Evolutionary conservation across 2,329 filamentous ascomycete species (phyloP).

Genomic region (Epichloe amarillans): DNA sequence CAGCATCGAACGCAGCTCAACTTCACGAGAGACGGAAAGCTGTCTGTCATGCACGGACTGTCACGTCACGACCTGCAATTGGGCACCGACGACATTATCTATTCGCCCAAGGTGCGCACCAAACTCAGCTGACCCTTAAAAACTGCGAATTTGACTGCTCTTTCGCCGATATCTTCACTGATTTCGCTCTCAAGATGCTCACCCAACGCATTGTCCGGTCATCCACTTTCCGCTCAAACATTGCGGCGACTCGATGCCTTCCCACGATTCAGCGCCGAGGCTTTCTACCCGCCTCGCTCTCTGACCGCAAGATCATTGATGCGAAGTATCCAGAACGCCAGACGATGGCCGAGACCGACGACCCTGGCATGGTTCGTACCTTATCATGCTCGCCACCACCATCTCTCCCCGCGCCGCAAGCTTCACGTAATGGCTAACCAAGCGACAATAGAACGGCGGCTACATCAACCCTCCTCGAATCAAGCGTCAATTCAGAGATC

Average conservation of each 20-base stretch:
- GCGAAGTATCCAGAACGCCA: constrained; percentile 38
- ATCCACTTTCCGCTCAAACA: constrained; percentile 28
- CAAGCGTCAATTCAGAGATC: constrained; percentile 88
- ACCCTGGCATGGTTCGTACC: constrained; percentile 50
- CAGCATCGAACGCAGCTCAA: not conserved
- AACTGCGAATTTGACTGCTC: not conserved
- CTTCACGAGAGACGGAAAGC: not conserved
- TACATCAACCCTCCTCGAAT: constrained; percentile 66
- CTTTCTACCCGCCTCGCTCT: constrained; percentile 38
- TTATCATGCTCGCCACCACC: not conserved
- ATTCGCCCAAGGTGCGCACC: constrained; percentile 14
- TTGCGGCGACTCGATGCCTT: constrained; percentile 33
- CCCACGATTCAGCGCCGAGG: constrained; percentile 43
- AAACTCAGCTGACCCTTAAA: not conserved
- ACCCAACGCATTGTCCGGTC: constrained; percentile 43
- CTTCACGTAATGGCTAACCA: constrained; percentile 11
- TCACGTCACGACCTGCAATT: constrained; percentile 20
- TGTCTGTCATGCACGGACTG: not conserved
- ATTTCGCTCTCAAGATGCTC: constrained; percentile 38
- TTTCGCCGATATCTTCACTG: not conserved
- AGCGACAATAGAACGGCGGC: constrained; percentile 55
- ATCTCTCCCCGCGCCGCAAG: not conserved
- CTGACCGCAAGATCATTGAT: constrained; percentile 32
- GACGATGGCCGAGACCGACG: constrained; percentile 42
- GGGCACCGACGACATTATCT: constrained; percentile 18